Base-by-base conservation (phyloP, 2,329 filamentous ascomycete species). In the Cladosporium austrohemisphaericum region DNA sequence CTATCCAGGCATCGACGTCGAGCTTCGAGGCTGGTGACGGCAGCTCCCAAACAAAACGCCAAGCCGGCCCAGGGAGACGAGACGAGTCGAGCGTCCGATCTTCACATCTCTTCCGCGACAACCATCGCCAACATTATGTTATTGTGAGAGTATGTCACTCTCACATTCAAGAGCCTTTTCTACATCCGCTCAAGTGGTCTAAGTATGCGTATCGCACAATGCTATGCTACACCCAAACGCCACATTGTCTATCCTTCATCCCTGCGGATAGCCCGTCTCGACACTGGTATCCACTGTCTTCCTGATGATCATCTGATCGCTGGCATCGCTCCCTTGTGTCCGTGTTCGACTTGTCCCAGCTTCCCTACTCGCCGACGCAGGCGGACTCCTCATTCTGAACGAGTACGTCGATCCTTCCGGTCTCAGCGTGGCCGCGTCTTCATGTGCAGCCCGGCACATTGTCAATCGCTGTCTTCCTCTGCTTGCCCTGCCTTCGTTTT, bases 281-380 rank as follows among this genome's bases (percentile, higher is more conserved):
- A 47, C 25, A 14, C 44, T 47, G 6, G 44, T 47, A 11, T 33
- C 59, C 11, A 53, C 20, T 7, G 57, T 58, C 43, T 60, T 57
- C n/a, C 51, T 50, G 13, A 60, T 59, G 6, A 60, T 56, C 56
- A 58, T 56, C 36, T 52, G 56, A 20, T 50, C 43, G 14, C 52
- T 55, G 16, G 47, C 49, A 37, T 54, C 52, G 41, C 57, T 58
- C 11, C 43, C 51, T 8, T 32, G 40, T 10, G 57, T 37, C 3
- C 14, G 8, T 8, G 7, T 11, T n/a, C 23, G n/a, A n/a, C n/a
- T n/a, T n/a, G n/a, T 38, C 18, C 13, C 7, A 5, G 14, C 5
- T 3, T 31, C 44, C 4, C 19, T 20, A 13, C 32, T 47, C 3
- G 20, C 25, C 18, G 13, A 6, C 11, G 31, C 5, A 3, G 23